Conservation (phyloP, 2,329 filamentous ascomycete species). For the Colletotrichum sp. region DNA sequence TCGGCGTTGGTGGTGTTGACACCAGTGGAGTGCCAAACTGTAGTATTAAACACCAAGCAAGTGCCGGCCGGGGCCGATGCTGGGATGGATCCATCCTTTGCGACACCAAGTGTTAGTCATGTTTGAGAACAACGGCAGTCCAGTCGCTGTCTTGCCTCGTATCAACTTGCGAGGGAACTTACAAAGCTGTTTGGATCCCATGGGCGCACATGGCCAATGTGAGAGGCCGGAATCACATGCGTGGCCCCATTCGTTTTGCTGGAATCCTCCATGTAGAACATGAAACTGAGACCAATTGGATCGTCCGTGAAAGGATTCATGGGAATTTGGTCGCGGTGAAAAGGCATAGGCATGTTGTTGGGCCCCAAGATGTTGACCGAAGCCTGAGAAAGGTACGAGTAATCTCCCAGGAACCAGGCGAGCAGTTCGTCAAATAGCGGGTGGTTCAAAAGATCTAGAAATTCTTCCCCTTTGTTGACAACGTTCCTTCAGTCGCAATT, state of each 20-base stretch:
- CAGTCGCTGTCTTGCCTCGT: not conserved
- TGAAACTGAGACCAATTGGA: not conserved
- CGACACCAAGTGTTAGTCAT: not conserved
- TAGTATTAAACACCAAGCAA: not conserved
- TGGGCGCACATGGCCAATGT: not conserved
- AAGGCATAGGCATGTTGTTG: not conserved
- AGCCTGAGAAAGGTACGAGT: not conserved
- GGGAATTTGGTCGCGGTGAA: not conserved
- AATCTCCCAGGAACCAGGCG: not conserved
- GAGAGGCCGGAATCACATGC: not conserved
- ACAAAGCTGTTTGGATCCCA: not conserved
- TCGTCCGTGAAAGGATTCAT: not conserved
- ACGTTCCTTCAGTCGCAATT: not conserved
- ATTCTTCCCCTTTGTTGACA: not conserved
- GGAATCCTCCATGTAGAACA: not conserved
- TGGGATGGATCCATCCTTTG: not conserved
- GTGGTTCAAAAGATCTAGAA: not conserved
- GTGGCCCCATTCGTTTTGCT: not conserved
- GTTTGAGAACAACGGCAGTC: not conserved
- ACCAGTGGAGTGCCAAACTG: not conserved
- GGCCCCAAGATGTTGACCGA: not conserved
- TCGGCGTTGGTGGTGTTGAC: not conserved
- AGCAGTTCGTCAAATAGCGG: not conserved
- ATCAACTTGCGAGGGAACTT: not conserved
- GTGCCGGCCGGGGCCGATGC: not conserved